These are phyloP conservation scores for Colletotrichum falcatum DNA, from an alignment of 2,329 filamentous ascomycete species.

Conservation along the genomic window DNA sequence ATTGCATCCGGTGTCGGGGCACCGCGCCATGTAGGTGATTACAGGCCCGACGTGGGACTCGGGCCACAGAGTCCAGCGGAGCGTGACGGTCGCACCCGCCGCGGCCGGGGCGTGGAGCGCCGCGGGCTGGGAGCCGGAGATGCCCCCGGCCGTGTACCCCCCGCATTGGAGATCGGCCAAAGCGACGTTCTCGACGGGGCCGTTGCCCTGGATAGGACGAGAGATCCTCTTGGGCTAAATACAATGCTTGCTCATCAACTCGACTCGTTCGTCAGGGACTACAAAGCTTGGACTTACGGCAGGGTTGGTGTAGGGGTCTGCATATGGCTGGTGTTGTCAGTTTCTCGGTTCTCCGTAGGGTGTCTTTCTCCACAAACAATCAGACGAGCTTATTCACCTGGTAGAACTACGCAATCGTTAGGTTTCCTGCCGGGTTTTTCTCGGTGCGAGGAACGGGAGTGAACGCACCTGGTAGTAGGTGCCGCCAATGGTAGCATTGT, in stretches of 20 bases:
- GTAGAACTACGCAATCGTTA: conserved; percentile 47
- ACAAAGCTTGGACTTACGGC: conserved; percentile 2
- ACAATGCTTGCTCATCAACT: not conserved
- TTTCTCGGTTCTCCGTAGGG: not conserved
- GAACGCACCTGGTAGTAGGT: conserved; percentile 50
- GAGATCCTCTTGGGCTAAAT: conserved; percentile 54
- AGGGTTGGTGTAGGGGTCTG: conserved; percentile 39
- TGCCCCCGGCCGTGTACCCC: conserved; percentile 62
- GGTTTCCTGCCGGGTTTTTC: not conserved
- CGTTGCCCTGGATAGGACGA: conserved; percentile 68
- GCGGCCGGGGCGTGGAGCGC: conserved; percentile 64
- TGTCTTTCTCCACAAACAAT: not conserved
- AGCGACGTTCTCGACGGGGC: conserved; percentile 66
- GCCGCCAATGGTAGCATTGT: conserved; percentile 58
- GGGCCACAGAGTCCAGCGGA: conserved; percentile 67
- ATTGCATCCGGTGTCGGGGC: conserved; percentile 64
- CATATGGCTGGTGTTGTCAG: conserved; percentile 42
- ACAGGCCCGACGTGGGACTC: conserved; percentile 65
- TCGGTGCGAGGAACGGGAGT: rapidly evolving
- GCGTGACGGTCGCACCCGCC: conserved; percentile 64
- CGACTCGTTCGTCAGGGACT: not conserved
- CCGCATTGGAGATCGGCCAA: conserved; percentile 68
- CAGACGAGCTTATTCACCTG: conserved; percentile 43
- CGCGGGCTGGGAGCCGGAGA: conserved; percentile 62
- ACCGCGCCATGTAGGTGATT: conserved; percentile 71